Conservation (phyloP, 306 rosid genomes). For the Clitoria ternatea region DNA sequence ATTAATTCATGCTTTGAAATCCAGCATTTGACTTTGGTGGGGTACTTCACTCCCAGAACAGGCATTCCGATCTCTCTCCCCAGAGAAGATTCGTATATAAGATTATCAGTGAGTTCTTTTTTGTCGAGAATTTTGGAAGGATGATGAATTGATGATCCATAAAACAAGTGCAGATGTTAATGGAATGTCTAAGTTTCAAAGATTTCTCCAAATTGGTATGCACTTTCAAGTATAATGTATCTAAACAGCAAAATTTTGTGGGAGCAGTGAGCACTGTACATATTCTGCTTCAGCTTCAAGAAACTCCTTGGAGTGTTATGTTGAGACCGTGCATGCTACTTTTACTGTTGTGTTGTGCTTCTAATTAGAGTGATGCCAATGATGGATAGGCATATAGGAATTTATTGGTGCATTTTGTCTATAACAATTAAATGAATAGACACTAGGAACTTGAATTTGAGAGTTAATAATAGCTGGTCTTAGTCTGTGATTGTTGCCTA, state of each 20-base stretch:
- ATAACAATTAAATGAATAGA: not conserved
- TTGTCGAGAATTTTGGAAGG: not conserved
- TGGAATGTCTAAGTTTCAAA: slow-evolving; percentile 5
- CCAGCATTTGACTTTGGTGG: not conserved
- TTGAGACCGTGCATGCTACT: not conserved
- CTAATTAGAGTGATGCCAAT: not conserved
- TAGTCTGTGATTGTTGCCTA: not conserved
- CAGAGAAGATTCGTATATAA: not conserved
- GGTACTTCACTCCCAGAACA: slow-evolving; percentile 9
- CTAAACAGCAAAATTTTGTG: not conserved
- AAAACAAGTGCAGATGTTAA: slow-evolving; percentile 4
- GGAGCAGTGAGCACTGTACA: not conserved
- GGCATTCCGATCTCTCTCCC: slow-evolving; percentile 11
- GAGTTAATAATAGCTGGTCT: not conserved
- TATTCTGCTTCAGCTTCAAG: not conserved
- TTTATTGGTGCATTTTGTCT: not conserved
- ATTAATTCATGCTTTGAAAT: slow-evolving; percentile 3
- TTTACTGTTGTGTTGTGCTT: not conserved
- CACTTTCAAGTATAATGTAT: too few relatives aligned
- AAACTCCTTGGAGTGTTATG: not conserved
- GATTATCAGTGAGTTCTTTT: not conserved
- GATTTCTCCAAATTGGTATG: not conserved
- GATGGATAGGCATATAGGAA: not conserved
- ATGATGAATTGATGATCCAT: not conserved
- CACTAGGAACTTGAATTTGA: not conserved